phyloP scores from a whole-genome alignment of 2,329 filamentous ascomycete genomes.

The Claviceps purpurea region DNA sequence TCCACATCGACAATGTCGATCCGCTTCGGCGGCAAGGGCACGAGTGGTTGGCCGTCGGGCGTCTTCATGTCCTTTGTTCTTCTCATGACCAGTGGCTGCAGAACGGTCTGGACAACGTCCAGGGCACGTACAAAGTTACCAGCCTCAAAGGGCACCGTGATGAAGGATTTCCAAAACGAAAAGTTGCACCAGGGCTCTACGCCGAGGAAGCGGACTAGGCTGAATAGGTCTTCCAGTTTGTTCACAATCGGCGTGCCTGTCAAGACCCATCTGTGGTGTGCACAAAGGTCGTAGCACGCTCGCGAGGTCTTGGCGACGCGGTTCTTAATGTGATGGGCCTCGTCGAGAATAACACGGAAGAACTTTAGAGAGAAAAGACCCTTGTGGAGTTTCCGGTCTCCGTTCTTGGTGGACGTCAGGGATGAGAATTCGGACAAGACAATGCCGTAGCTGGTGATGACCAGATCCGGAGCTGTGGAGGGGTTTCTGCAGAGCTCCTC shows the following conservation, averaged over 20 bases:
- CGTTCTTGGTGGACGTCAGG: conserved; percentile 50
- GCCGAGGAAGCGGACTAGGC: conserved; percentile 77
- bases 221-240: conserved; percentile 86
- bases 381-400: conserved; percentile 49
- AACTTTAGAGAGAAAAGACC: conserved; percentile 89
- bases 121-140: conserved; percentile 87
- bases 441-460: conserved; percentile 90
- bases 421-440: conserved; percentile 77
- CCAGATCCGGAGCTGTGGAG: conserved; percentile 66
- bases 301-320: conserved; percentile 84
- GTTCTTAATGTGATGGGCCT: conserved; percentile 88
- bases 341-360: conserved; percentile 89
- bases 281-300: conserved; percentile 82
- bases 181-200: conserved; percentile 99
- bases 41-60: conserved; percentile 60
- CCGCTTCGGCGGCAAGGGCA: conserved; percentile 66
- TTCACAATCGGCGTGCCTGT: conserved; percentile 97
- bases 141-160: conserved; percentile 91
- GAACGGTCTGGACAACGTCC: conserved; percentile 91
- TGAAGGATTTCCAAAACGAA: conserved; percentile 98
- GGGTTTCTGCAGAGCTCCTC: conserved; percentile 70
- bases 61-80: conserved; percentile 98
- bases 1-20: conserved; percentile 82
- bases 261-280: conserved; percentile 79
- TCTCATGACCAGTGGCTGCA: conserved; percentile 89